A percentile compares a stretch with the other conserved stretches of the same genome.
Conservation (phyloP, 179 eudicot species). For the Amaranthus tricolor region DNA sequence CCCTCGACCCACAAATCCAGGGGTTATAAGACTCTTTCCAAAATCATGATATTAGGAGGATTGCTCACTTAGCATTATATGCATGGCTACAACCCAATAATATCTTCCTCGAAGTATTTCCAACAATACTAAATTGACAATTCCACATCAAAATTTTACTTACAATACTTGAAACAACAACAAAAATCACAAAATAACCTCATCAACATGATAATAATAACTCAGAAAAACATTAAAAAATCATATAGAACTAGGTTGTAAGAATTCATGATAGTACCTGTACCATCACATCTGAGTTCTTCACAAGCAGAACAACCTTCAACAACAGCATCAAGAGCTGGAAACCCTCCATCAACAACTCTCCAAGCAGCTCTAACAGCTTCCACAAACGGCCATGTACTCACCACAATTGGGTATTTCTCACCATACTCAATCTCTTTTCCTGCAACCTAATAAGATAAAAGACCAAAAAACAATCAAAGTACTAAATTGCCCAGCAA, state of each 20-base stretch:
- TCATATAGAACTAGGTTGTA: neutral
- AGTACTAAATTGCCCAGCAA: neutral
- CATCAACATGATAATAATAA: neutral
- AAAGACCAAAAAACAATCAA: neutral
- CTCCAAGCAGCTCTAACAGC: slow-evolving; percentile 91
- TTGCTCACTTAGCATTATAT: no score
- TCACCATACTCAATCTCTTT: slow-evolving; percentile 35
- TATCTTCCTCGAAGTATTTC: no score
- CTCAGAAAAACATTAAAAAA: neutral
- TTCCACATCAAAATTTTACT: neutral
- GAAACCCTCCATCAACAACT: slow-evolving; percentile 57
- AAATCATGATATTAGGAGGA: no score
- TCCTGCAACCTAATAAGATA: slow-evolving; percentile 42
- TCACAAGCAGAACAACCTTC: slow-evolving; percentile 94
- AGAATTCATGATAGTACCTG: slow-evolving; percentile 43
- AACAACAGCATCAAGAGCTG: slow-evolving; percentile 86
- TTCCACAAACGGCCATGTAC: slow-evolving; percentile 88
- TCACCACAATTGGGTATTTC: slow-evolving; percentile 66
- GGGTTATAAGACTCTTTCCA: no score
- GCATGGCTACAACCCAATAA: no score
- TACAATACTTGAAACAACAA: neutral
- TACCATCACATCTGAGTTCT: slow-evolving; percentile 79
- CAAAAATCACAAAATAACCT: neutral
- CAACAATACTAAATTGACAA: neutral
- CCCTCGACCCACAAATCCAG: no score